Conservation (phyloP, 805 yeast genomes). For the Spathaspora passalidarum region DNA sequence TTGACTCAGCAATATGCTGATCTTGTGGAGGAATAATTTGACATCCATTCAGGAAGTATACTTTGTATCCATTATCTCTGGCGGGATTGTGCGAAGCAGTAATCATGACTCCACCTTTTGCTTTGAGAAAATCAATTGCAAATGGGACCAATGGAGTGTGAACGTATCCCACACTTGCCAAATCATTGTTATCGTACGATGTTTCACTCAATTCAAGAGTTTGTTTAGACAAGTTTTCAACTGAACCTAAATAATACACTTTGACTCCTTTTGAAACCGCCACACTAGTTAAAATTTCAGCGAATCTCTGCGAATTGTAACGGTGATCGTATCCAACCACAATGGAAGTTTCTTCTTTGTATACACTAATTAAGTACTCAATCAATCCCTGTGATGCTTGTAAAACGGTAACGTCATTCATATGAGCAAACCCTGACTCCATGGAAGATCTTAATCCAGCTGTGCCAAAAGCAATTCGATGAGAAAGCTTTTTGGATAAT, state of each 20-base stretch:
- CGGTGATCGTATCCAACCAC: conserved; percentile 95
- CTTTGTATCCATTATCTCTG: conserved; percentile 90
- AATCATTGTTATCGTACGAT: conserved; percentile 3
- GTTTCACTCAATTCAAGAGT: conserved; percentile 12
- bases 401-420: conserved; percentile 84
- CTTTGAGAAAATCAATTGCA: conserved; percentile 58
- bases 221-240: conserved; percentile 30
- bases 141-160: conserved; percentile 96
- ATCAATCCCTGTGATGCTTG: conserved; percentile 90
- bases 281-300: conserved; percentile 72
- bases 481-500: conserved; percentile 49
- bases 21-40: conserved; percentile 96
- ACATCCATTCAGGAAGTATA: conserved; percentile 90
- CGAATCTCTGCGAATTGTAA: conserved; percentile 74
- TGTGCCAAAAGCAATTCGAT: conserved; percentile 83
- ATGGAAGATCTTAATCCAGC: conserved; percentile 86
- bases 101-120: conserved; percentile 87
- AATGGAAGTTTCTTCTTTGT: conserved; percentile 27
- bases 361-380: conserved; percentile 36
- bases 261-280: conserved; percentile 66
- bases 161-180: conserved; percentile 24
- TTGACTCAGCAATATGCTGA: conserved; percentile 60
- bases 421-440: conserved; percentile 87
- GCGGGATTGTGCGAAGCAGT: conserved; percentile 89
- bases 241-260: conserved; percentile 59